Conservation (phyloP, 2,329 filamentous ascomycete genomes). For the Fulvia fulva region DNA sequence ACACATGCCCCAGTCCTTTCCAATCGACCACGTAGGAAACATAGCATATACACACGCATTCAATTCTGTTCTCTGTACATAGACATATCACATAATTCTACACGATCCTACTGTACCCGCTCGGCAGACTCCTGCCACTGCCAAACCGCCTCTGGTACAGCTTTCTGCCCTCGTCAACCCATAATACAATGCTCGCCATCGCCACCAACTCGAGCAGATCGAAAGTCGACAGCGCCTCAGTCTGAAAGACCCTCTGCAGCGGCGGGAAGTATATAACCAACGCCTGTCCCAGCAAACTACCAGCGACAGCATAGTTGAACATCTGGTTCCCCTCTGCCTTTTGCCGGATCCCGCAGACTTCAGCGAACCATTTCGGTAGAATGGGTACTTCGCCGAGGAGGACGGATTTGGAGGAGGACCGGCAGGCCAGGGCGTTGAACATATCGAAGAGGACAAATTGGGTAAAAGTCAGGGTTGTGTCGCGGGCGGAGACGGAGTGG, state of each 20-base stretch:
- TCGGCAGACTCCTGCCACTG: constrained; percentile 3
- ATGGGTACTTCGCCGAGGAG: constrained; percentile 67
- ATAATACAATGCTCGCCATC: constrained; percentile 87
- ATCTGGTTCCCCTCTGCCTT: constrained; percentile 65
- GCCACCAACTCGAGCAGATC: constrained; percentile 71
- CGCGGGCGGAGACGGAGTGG: constrained; percentile 73
- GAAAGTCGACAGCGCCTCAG: constrained; percentile 70
- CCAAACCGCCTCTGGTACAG: constrained; percentile 56
- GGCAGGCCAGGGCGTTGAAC: constrained; percentile 95
- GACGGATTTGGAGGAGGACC: constrained; percentile 84
- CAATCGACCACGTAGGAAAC: too few species aligned
- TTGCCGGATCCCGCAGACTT: not conserved
- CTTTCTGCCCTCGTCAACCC: constrained; percentile 88
- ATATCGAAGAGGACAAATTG: constrained; percentile 99
- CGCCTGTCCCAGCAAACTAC: constrained; percentile 79
- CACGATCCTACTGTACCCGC: constrained; percentile 27
- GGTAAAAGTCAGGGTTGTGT: constrained; percentile 99
- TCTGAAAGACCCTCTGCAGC: constrained; percentile 92
- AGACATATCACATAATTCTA: constrained; percentile 2
- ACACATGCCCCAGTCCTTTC: too few species aligned
- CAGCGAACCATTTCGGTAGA: constrained; percentile 8
- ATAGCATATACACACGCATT: not conserved
- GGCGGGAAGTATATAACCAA: constrained; percentile 93
- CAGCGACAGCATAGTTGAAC: constrained; percentile 92
- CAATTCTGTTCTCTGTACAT: not conserved